phyloP scores from a whole-genome alignment of 805 yeast genomes.

The Wickerhamomyces mucosus region DNA sequence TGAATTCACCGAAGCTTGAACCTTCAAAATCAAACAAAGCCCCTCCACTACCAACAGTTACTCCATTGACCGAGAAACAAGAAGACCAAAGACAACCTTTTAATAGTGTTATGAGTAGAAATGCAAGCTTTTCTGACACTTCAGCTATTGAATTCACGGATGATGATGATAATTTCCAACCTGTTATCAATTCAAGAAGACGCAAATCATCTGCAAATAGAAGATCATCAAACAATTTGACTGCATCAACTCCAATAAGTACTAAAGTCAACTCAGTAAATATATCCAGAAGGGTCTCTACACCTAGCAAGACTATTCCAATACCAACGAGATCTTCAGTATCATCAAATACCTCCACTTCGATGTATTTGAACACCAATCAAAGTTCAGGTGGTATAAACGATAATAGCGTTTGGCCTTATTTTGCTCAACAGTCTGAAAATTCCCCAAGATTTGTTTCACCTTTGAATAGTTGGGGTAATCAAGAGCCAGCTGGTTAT shows the following conservation, averaged over 20 bases:
- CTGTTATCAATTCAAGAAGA: conserved; percentile 23
- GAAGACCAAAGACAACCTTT: too few relatives aligned
- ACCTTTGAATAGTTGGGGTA: too few relatives aligned
- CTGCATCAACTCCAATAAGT: conserved; percentile 1
- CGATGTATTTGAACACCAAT: not conserved
- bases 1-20: conserved; percentile 11
- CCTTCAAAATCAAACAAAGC: conserved; percentile 7
- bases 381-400: not conserved
- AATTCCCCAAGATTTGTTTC: too few relatives aligned
- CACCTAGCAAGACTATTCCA: too few relatives aligned
- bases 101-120: conserved; percentile 1
- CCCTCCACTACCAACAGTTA: conserved; percentile 4
- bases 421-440: not conserved
- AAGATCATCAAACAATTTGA: conserved; percentile 5
- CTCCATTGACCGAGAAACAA: not conserved
- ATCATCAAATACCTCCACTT: not conserved
- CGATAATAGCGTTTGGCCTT: not conserved
- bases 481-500: too few relatives aligned
- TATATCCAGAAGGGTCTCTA: too few relatives aligned
- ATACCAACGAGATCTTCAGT: not conserved
- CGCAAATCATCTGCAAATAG: conserved; percentile 21
- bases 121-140: conserved; percentile 2
- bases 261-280: too few relatives aligned
- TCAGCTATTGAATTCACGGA: conserved; percentile 21
- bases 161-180: conserved; percentile 25